These are phyloP conservation scores for Linanthus parryae DNA, from an alignment of 148 eudicot genomes.

Conservation along the genomic window DNA sequence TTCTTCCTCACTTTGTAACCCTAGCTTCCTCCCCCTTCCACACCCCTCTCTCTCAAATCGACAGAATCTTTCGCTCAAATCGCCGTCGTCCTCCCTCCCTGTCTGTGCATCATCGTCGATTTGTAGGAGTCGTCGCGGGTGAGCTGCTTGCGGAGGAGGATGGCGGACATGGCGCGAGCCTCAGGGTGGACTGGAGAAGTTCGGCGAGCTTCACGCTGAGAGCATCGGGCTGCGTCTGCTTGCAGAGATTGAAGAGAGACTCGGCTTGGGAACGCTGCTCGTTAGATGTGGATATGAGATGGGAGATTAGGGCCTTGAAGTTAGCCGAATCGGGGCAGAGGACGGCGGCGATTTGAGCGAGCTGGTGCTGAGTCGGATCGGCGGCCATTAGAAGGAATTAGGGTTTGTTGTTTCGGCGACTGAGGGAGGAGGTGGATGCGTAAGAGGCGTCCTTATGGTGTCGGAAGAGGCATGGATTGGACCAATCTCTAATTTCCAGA, in stretches of 20 bases:
- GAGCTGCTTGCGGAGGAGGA: slow-evolving; percentile 40
- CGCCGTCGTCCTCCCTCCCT: too few relatives aligned
- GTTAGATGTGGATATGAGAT: slow-evolving; percentile 59
- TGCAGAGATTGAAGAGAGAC: slow-evolving; percentile 49
- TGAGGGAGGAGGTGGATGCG: too few relatives aligned
- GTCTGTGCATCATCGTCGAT: too few relatives aligned
- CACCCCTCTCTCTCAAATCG: too few relatives aligned
- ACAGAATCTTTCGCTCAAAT: too few relatives aligned
- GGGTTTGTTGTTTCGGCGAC: too few relatives aligned
- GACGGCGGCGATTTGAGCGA: slow-evolving; percentile 40
- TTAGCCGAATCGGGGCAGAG: slow-evolving; percentile 43
- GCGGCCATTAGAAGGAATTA: slow-evolving; percentile 31
- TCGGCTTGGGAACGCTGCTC: slow-evolving; percentile 58
- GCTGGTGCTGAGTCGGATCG: slow-evolving; percentile 52
- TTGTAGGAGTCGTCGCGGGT: too few relatives aligned
- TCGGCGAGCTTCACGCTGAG: slow-evolving; percentile 45
- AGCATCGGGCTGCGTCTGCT: slow-evolving; percentile 42
- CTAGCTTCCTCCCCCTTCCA: too few relatives aligned
- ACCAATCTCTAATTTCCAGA: too few relatives aligned
- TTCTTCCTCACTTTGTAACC: too few relatives aligned
- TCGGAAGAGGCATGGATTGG: too few relatives aligned
- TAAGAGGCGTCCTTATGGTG: too few relatives aligned
- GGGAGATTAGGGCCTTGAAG: slow-evolving; percentile 63
- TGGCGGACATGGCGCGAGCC: slow-evolving; percentile 46
- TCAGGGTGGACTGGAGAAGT: slow-evolving; percentile 34